Evolutionary conservation across 495 filamentous ascomycete genomes (phyloP), one percentile per base, ranked within the genome.

Genomic region (Diplogelasinospora grovesii): DNA sequence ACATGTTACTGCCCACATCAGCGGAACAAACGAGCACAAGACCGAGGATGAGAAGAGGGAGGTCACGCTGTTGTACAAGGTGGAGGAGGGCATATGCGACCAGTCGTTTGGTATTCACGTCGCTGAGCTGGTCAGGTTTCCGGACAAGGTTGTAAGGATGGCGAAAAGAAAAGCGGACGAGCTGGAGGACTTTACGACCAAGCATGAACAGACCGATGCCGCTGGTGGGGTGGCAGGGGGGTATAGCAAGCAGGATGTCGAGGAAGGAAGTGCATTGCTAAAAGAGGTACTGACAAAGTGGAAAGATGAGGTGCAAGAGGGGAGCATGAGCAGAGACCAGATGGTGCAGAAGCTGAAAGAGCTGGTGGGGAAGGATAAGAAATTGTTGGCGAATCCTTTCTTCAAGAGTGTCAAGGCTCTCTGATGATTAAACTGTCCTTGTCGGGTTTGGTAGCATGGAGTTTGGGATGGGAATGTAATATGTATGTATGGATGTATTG

Each of bases 71-170:
- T 78, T 98, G 1, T 98, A 98, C 68, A 94, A 93, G 59, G 89
- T 98, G 29, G 85, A 89, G 49, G 85, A 87, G 4, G 93, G 92
- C 25, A 82, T 97, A 50, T 95, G 88, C 66, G 92, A 99, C 58
- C 92, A 98, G 61, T 86, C 81, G 25, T 98, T 98, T 63, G 92
- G 92, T 50, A 98, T 98, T 57, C 92, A 98, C 60, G 92, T 99
- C 9, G 92, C 92, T 8, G 92, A 99, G 66, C 77, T 99, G 1
- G 92, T 99, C 7, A 78, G 89, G n/a, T 99, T 99, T 70, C 92
- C 92, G 2, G 79, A 85, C 38, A 99, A 97, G 64, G 92, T 99
- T 4, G 85, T 99, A 39, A 88, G 88, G 52, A 99, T 97, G 92
- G 92, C 92, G 19, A 95, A 93, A 66, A 78, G 92, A 45, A 97